These are phyloP conservation scores for Metschnikowia cerradonensis DNA, from an alignment of 805 yeast genomes.

Conservation along the genomic window DNA sequence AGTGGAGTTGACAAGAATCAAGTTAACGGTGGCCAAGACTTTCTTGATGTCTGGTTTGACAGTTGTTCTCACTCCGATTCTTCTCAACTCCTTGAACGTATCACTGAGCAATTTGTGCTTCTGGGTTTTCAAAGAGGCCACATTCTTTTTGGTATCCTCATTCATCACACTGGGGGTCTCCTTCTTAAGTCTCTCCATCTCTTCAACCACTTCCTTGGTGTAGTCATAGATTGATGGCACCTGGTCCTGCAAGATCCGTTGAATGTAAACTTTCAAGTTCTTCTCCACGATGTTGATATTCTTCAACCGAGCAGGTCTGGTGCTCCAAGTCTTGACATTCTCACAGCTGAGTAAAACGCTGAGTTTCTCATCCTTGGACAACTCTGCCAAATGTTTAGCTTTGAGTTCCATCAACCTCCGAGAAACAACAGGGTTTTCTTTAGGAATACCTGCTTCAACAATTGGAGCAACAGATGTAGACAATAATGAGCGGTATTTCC, in stretches of 20 bases:
- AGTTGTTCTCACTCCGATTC: slow-evolving; percentile 70
- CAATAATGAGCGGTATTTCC: slow-evolving; percentile 70
- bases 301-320: slow-evolving; percentile 54
- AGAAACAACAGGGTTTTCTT: slow-evolving; percentile 9
- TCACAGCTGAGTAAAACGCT: slow-evolving; percentile 22
- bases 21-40: slow-evolving; percentile 57
- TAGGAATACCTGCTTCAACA: slow-evolving; percentile 55
- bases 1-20: slow-evolving; percentile 53
- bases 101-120: slow-evolving; percentile 76
- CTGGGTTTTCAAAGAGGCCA: slow-evolving; percentile 71
- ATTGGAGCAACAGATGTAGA: slow-evolving; percentile 47
- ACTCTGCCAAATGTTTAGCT: slow-evolving; percentile 1
- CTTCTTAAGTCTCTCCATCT: slow-evolving; percentile 58
- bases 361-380: slow-evolving; percentile 13
- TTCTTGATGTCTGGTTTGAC: slow-evolving; percentile 63
- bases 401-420: neutral
- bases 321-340: slow-evolving; percentile 44
- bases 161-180: slow-evolving; percentile 74
- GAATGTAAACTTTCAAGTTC: slow-evolving; percentile 52
- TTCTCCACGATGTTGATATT: slow-evolving; percentile 47
- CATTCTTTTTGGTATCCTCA: slow-evolving; percentile 67
- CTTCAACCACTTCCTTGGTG: slow-evolving; percentile 51
- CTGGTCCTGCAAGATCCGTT: slow-evolving; percentile 26
- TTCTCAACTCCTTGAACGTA: slow-evolving; percentile 65
- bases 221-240: slow-evolving; percentile 51